Evolutionary conservation across 257 asterid species (phyloP), one percentile per base, ranked within the genome.

Genomic region (Solanum infundibuliforme): DNA sequence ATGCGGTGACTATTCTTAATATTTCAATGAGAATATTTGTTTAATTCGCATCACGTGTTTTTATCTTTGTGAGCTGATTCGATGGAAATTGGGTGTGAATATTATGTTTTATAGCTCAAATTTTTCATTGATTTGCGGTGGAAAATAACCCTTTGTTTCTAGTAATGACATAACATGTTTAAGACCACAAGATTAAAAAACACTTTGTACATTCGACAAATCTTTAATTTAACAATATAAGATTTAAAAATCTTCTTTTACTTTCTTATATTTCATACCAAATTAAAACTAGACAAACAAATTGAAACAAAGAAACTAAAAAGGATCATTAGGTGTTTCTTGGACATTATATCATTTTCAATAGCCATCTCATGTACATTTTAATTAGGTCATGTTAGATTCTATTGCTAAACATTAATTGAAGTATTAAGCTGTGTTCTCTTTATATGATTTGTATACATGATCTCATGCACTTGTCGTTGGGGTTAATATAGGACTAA

Each of bases 281-380:
- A n/a, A 25, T 65, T 29, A 11, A 65, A 65, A 65, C 1, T 11
- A 2, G 16, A 65, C 16, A 6, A 27, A 27, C 1, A 12, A 68
- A 68, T 68, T 3, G 3, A 12, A 68, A 27, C 1, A 14, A 0
- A 14, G 0, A 14, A 14, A 2, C 7, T 46, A 0, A 5, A 66
- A 14, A 9, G 3, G 82, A 6, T 16, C 35, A 32, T 71, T 71
- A 16, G 2, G 4, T 71, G 2, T 71, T 71, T 71, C 41, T 38
- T 38, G 41, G 41, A 38, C 41, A 38, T n/a, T n/a, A n/a, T n/a
- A n/a, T n/a, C n/a, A n/a, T n/a, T 20, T 74, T 35, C 82, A 74
- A 21, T 74, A 0, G 31, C 52, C 82, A 74, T 35, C 82, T 72
- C 52, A 35, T 5, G 3, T 9, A 21, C 1, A 73, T 73, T 0